Conservation (phyloP, 2,329 filamentous ascomycete genomes). For the Elsinoe fawcettii region DNA sequence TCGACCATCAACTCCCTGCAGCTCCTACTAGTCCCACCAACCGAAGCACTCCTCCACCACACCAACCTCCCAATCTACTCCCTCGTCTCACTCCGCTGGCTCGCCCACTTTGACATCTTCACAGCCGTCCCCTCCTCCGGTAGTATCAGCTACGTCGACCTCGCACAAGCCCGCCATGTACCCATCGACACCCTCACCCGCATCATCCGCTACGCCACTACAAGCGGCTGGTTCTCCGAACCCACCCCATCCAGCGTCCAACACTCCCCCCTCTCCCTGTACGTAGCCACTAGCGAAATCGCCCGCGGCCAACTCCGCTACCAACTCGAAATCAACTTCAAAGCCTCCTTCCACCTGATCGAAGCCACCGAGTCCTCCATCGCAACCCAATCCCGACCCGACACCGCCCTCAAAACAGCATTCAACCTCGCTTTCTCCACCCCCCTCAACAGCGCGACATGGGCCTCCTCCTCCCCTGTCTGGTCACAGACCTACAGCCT, state of each 20-base stretch:
- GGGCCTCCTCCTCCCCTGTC: background rate
- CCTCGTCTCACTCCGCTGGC: background rate
- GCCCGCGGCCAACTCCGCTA: background rate
- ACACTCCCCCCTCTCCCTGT: background rate
- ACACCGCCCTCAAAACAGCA: background rate
- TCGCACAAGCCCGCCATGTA: background rate
- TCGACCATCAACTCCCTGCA: background rate
- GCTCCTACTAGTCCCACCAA: background rate
- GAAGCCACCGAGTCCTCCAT: slow-evolving; percentile 1
- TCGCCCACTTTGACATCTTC: slow-evolving; percentile 5
- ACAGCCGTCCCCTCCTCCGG: background rate
- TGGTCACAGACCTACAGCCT: slow-evolving; percentile 17
- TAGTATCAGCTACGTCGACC: background rate
- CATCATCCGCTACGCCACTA: slow-evolving; percentile 2
- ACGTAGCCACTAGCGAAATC: slow-evolving; percentile 5
- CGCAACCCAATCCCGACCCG: too few species aligned
- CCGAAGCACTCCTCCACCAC: background rate
- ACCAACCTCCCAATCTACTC: slow-evolving; percentile 1
- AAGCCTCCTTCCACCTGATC: slow-evolving; percentile 3
- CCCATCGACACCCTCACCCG: slow-evolving; percentile 5
- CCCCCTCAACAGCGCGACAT: slow-evolving; percentile 2
- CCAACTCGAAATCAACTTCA: slow-evolving; percentile 4
- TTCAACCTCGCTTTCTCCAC: slow-evolving; percentile 10
- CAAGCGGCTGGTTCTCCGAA: slow-evolving; percentile 3
- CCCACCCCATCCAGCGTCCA: background rate